These are phyloP conservation scores for Gastrolobium bilobum DNA, from an alignment of 306 rosid species.

Conservation along the genomic window DNA sequence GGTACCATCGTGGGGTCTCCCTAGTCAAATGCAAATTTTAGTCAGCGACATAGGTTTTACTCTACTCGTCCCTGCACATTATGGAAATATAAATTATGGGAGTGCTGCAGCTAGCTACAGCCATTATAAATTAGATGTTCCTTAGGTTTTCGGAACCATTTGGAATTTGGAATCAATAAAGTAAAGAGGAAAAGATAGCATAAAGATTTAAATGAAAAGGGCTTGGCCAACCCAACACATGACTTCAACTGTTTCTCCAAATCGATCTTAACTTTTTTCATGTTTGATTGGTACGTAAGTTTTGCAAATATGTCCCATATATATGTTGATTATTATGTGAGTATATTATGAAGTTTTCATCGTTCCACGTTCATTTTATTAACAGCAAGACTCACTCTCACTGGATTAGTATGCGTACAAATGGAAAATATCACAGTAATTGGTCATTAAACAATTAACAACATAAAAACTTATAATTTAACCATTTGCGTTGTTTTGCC, in stretches of 20 bases:
- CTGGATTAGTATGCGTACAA: background rate
- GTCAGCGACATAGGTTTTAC: conserved; percentile 23
- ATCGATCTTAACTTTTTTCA: conserved; percentile 33
- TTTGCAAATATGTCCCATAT: background rate
- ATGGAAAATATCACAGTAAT: no score
- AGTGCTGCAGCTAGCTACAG: conserved; percentile 7
- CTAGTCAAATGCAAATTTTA: conserved; percentile 42
- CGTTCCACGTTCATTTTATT: background rate
- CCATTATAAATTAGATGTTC: conserved; percentile 22
- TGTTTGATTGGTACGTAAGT: conserved; percentile 5
- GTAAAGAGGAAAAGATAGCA: background rate
- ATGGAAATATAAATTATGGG: conserved; percentile 1
- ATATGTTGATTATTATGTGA: background rate
- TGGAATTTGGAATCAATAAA: background rate
- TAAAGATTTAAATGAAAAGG: conserved; percentile 8
- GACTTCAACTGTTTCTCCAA: background rate
- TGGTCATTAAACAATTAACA: no score
- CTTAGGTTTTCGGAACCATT: conserved; percentile 32
- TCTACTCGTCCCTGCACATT: conserved; percentile 15
- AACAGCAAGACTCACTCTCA: background rate
- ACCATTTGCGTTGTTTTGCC: no score
- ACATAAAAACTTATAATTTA: no score
- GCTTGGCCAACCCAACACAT: conserved; percentile 23
- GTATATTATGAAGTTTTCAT: no score
- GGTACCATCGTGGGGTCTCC: conserved; percentile 51